Base-by-base conservation (phyloP, 2,329 filamentous ascomycete species). In the Sporothrix globosa region DNA sequence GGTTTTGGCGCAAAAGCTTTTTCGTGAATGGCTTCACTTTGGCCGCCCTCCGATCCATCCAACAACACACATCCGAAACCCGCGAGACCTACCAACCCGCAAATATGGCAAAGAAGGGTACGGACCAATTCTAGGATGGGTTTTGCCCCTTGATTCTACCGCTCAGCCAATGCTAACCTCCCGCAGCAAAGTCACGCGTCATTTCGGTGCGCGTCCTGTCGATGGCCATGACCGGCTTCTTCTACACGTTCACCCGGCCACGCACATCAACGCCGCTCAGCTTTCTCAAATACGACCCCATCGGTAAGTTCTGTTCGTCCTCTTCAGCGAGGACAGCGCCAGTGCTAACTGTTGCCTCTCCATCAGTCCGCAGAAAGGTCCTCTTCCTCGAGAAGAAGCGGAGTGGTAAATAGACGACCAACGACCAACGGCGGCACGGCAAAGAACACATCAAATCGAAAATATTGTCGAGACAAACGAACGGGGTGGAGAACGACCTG, bases 141-240 rank as follows among this genome's bases (percentile, higher is more conserved):
- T 27, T 13, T 44, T 11, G 1, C 3, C 13, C 7, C 4, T 14
- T 17, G 4, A 10, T 19, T 27, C 56, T 3, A 24, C 39, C 13
- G 21, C 41, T 13, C 39, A 54, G 11, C 39, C 17, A 30, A 2
- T 41, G 63, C 70, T 69, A 60, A 67, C 48, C n/a, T 30, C 21
- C 27, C 17, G 14, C 80, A 96, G 93, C 86, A 73, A 98, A 98
- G 86, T 92, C 94, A 78, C 93, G 96, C 80, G 91, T 95, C 75
- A 90, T 99, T 79, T 88, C 92, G 79, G 95, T 97, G 80, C 94
- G 96, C 80, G 91, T 99, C 75, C 85, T 99, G 80, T 97, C 93
- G 74, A 99, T 99, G 96, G 96, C 96, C 80, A 91, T 97, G 91
- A 99, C 96, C 34, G 96, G 96, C 78, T 99, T 93, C 87, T 99